Percentiles rank a stretch among this genome's conserved stretches.
Evolutionary conservation across 257 asterid species (phyloP).

Genomic region (Lycium ferocissimum): DNA sequence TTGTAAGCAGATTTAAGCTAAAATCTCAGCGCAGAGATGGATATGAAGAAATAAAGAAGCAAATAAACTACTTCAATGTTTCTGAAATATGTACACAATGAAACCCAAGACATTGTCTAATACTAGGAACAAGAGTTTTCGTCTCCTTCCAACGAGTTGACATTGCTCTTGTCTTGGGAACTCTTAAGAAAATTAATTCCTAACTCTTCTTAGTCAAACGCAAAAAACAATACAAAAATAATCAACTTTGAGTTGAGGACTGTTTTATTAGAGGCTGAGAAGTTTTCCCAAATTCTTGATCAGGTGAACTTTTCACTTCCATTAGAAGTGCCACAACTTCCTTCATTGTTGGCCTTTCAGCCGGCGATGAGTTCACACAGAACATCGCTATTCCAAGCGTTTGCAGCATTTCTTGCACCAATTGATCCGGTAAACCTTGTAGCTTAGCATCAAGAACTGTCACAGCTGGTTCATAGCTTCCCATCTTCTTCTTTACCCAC

Average conservation of each 20-base stretch:
- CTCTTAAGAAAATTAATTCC: constrained; percentile 38
- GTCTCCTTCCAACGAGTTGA: constrained; percentile 32
- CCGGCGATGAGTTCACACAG: constrained; percentile 84
- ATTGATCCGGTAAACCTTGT: constrained; percentile 77
- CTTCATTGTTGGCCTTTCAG: constrained; percentile 93
- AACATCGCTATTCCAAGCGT: constrained; percentile 96
- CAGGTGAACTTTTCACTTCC: constrained; percentile 88
- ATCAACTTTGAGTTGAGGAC: constrained; percentile 66
- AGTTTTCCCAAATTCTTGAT: constrained; percentile 70
- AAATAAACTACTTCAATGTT: constrained; percentile 34
- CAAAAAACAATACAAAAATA: neutral
- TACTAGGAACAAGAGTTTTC: constrained; percentile 38
- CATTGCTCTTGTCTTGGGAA: constrained; percentile 18
- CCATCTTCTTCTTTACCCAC: constrained; percentile 98
- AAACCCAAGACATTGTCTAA: constrained; percentile 41
- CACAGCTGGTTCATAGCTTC: constrained; percentile 89
- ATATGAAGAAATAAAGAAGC: constrained; percentile 31
- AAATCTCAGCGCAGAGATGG: neutral
- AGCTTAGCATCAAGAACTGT: constrained; percentile 79
- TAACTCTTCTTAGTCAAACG: constrained; percentile 32
- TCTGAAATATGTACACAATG: constrained; percentile 68
- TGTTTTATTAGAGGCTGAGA: constrained; percentile 91
- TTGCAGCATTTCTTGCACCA: constrained; percentile 98
- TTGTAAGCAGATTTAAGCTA: neutral
- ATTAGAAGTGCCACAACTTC: constrained; percentile 92